A percentile compares a stretch with the other conserved stretches of the same genome.
Evolutionary conservation across 345 rosid species (phyloP).

Genomic region (Eucalyptus globulus): DNA sequence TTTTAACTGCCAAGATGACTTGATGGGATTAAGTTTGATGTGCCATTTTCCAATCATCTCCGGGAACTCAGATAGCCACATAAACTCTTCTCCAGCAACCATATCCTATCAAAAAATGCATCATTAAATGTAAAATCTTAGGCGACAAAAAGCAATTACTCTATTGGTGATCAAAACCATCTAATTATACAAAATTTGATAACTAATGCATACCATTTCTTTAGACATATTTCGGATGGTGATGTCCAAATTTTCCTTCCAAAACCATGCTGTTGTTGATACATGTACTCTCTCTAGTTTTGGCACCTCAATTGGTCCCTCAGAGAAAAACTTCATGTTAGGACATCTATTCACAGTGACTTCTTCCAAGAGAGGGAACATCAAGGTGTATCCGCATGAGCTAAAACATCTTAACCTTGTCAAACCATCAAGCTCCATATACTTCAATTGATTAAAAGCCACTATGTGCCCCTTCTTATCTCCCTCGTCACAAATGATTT

Average conservation of each 20-base stretch:
- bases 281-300: neutral
- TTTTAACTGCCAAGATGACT: no score
- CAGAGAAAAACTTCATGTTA: neutral
- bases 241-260: neutral
- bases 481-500: no score
- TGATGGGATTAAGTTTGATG: fast-evolving
- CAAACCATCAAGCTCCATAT: neutral
- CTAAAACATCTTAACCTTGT: neutral
- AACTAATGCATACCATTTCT: neutral
- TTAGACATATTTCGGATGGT: neutral
- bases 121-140: neutral
- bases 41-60: no score
- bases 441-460: neutral
- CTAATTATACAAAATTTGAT: fast-evolving
- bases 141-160: fast-evolving
- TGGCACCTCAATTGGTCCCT: neutral
- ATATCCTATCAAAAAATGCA: neutral
- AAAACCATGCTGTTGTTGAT: fast-evolving
- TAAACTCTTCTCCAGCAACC: fast-evolving
- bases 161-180: neutral
- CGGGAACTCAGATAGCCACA: no score
- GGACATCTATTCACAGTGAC: neutral
- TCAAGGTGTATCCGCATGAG: neutral
- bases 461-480: neutral
- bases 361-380: neutral